Base-by-base conservation (phyloP, 495 filamentous ascomycete genomes). In the Barbatosphaeria neglecta region DNA sequence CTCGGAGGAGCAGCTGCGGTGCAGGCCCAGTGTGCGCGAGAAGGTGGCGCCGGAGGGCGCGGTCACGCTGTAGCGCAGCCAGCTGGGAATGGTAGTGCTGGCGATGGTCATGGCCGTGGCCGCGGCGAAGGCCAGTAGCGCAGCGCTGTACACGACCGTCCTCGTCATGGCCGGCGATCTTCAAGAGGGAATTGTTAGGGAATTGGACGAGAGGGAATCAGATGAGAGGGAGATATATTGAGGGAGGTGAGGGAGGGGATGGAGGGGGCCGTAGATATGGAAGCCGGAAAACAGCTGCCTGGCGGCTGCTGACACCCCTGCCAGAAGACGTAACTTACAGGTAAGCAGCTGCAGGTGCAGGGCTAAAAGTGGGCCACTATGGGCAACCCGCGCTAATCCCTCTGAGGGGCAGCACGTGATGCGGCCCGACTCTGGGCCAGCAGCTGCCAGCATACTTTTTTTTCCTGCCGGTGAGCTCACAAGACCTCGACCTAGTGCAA, bases 61-160 rank as follows among this genome's bases (percentile, higher is more conserved):
- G 39, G 74, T 67, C 41, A 77, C 81, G 45, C 78, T 69, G 67
- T 83, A 90, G 44, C 76, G 78, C 45, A 94, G 70, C 90, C 90
- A 97, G 54, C 76, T 72, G 0, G 90, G 87, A 22, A 84, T 68
- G 37, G 82, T 60, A 56, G 90, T 86, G 25, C 83, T 74, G 22
- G 78, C 69, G 28, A 97, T 65, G 18, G 87, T 93, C 58, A 95
- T 70, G 16, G 72, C 78, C 33, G 84, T 86, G 31, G 86, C 89
- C 94, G 44, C 77, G 24, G 82, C 59, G 55, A 84, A 77, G 43
- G 74, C 64, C 17, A 78, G 59, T 42, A 84, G 56, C 17, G 78
- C 75, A 41, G 65, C 65, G 44, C 56, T 59, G 60, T 84, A 84
- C 53, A 86, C 75, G 22, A 63, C 57, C 28, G 52, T 60, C 37